Evolutionary conservation across 306 rosid species (phyloP), one percentile per base, ranked within the genome.

Genomic region (Adenanthera pavonina): DNA sequence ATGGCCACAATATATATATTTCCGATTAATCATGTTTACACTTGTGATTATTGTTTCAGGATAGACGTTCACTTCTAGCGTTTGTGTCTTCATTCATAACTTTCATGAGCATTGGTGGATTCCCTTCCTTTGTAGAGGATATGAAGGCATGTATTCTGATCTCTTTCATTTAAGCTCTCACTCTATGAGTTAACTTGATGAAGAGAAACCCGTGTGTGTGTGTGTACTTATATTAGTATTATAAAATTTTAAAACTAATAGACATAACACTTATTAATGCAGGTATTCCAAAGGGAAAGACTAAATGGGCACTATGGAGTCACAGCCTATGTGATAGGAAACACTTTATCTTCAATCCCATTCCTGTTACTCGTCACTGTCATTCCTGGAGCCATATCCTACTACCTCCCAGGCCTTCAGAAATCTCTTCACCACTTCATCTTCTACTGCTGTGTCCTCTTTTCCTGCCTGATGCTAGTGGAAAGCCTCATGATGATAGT

Each of bases 91-190:
- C 93, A 4, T 92, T 91, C 74, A 72, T 91, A n/a, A 92, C 93
- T 43, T 92, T 92, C 85, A 92, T 91, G 86, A 89, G 88, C 35
- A 84, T 92, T 69, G 88, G 85, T 46, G 97, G 93, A 36, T 92
- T 92, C 78, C 93, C 92, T 78, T 92, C 97, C 51, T 90, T 90
- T 77, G 93, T 89, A 43, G 93, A 92, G 33, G 95, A 89, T 68
- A 89, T 91, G 97, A 89, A 92, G 94, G 94, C 34, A 61, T 13
- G 3, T 89, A 41, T 51, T 80, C 52, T 8, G 20, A 20, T 11
- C 46, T 7, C 46, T 15, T 65, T 49, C n/a, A 16, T 49, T 49
- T 25, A 25, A 25, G 30, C 30, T 25, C 30, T 25, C 30, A 25
- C 30, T 25, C 30, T 25, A 25, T 25, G 30, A 8, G 3, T 7